These are phyloP conservation scores for Gracilaria domingensis DNA, from an alignment of 23 red algal genomes.

Conservation along the genomic window DNA sequence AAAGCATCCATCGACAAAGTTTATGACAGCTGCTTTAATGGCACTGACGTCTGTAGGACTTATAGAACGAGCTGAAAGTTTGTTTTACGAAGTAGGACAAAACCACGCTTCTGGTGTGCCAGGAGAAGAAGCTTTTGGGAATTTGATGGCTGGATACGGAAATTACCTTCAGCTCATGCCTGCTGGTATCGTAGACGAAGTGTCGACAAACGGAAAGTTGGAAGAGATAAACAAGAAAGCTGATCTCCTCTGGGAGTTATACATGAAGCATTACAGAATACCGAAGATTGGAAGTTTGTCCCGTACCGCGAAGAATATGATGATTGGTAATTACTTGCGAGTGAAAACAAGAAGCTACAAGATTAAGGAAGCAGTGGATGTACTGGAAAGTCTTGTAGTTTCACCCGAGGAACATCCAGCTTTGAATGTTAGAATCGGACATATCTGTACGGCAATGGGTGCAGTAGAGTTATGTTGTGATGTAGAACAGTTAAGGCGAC, in stretches of 20 bases:
- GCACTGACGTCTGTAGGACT: constrained; percentile 40
- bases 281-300: neutral
- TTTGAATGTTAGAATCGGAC: constrained; percentile 14
- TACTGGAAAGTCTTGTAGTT: constrained; percentile 32
- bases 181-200: constrained; percentile 2
- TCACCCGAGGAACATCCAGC: neutral
- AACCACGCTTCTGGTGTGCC: neutral
- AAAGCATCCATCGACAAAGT: constrained; percentile 47
- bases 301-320: constrained; percentile 1
- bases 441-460: constrained; percentile 40
- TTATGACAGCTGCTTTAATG: constrained; percentile 38
- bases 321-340: constrained; percentile 49
- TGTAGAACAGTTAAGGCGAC: constrained; percentile 33
- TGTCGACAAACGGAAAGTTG: neutral
- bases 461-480: constrained; percentile 57
- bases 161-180: constrained; percentile 43
- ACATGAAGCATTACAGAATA: constrained; percentile 36
- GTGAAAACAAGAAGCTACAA: constrained; percentile 50
- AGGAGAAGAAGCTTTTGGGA: constrained; percentile 25
- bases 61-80: constrained; percentile 25
- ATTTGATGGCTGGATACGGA: constrained; percentile 59
- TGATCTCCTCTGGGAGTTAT: constrained; percentile 41
- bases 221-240: constrained; percentile 48
- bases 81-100: constrained; percentile 35
- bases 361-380: constrained; percentile 39